A percentile compares a stretch with the other conserved stretches of the same genome.
Evolutionary conservation across 495 filamentous ascomycete species (phyloP).

Genomic region (Usnea hakonensis): DNA sequence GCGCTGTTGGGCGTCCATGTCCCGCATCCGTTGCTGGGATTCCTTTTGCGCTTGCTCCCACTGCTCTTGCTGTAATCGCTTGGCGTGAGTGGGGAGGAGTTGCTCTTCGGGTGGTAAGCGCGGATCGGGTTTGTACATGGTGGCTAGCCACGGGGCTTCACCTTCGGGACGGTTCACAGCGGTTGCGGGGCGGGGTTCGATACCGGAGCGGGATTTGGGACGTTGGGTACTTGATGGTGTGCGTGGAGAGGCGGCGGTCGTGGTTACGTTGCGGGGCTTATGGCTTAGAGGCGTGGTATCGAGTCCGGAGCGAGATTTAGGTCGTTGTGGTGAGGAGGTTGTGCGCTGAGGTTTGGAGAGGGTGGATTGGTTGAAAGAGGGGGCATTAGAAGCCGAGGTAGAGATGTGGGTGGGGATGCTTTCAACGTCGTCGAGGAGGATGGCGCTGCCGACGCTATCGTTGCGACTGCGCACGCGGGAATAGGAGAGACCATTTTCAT

Average conservation of each 20-base stretch:
- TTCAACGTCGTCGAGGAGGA: constrained; percentile 40
- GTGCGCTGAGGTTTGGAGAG: constrained; percentile 15
- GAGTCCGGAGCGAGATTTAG: constrained; percentile 4
- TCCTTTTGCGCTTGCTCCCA: constrained; percentile 60
- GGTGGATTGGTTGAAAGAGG: constrained; percentile 30
- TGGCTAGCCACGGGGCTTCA: constrained; percentile 89
- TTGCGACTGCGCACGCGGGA: constrained; percentile 62
- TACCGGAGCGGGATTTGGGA: constrained; percentile 56
- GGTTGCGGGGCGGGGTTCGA: constrained; percentile 50
- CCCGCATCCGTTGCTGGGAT: constrained; percentile 3
- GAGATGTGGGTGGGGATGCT: constrained; percentile 34
- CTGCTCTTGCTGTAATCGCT: constrained; percentile 83
- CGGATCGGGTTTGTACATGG: constrained; percentile 93
- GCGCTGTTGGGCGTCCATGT: neutral
- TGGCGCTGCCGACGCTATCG: constrained; percentile 55
- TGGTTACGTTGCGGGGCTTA: constrained; percentile 24
- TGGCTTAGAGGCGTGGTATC: neutral
- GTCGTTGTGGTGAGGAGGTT: constrained; percentile 29
- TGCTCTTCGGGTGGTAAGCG: constrained; percentile 92
- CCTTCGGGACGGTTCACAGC: constrained; percentile 76
- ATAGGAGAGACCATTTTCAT: constrained; percentile 53
- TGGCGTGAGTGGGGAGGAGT: constrained; percentile 88
- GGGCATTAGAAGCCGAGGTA: constrained; percentile 44
- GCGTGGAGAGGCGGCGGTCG: constrained; percentile 40
- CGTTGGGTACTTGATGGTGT: constrained; percentile 59